Evolutionary conservation across 2,329 filamentous ascomycete species (phyloP).

Genomic region (Bipolaris bicolor): DNA sequence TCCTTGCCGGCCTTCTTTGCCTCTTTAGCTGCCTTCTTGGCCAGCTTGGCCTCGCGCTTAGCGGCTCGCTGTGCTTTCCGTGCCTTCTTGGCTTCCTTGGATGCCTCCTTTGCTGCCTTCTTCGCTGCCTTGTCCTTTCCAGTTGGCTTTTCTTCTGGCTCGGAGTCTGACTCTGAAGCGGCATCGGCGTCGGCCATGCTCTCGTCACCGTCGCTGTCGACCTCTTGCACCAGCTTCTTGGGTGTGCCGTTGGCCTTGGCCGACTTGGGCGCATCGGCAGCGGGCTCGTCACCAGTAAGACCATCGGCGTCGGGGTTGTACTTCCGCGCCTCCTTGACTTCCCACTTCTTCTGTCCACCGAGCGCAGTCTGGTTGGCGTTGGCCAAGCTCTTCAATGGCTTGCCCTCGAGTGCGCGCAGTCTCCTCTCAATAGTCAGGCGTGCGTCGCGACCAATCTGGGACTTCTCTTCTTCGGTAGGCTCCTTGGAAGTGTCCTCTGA

Average conservation of each 20-base stretch:
- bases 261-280: slow-evolving; percentile 50
- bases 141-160: slow-evolving; percentile 41
- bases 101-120: slow-evolving; percentile 51
- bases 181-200: slow-evolving; percentile 47
- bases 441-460: slow-evolving; percentile 75
- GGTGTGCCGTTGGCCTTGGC: slow-evolving; percentile 49
- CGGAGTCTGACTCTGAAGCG: slow-evolving; percentile 47
- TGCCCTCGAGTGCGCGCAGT: slow-evolving; percentile 83
- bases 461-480: slow-evolving; percentile 86
- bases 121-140: slow-evolving; percentile 49
- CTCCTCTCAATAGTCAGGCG: slow-evolving; percentile 77
- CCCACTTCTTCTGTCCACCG: slow-evolving; percentile 73
- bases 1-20: slow-evolving; percentile 62
- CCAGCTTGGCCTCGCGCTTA: slow-evolving; percentile 51
- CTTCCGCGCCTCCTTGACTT: slow-evolving; percentile 88
- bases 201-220: slow-evolving; percentile 51
- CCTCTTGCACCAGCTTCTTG: slow-evolving; percentile 58
- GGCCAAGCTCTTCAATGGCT: slow-evolving; percentile 80
- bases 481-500: slow-evolving; percentile 55
- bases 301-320: slow-evolving; percentile 96
- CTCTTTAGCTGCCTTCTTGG: slow-evolving; percentile 60
- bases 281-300: slow-evolving; percentile 70
- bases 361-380: slow-evolving; percentile 56
- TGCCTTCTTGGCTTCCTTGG: slow-evolving; percentile 55
- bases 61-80: slow-evolving; percentile 48